Conservation (phyloP, 1,284 basidiomycete species). For the Boletus smithii region DNA sequence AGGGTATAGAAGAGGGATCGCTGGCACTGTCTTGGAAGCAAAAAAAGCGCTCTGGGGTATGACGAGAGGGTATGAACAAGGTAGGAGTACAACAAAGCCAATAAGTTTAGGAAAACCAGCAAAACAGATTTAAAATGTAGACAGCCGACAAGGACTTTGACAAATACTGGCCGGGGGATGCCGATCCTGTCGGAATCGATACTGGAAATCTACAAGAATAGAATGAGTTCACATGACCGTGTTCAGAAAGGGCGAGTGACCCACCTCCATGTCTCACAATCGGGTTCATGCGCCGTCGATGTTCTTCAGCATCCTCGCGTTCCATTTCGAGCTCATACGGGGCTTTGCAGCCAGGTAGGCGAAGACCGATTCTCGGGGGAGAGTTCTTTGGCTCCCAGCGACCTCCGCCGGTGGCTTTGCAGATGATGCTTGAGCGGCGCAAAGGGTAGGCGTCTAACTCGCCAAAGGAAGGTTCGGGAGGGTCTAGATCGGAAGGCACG, state of each 20-base stretch:
- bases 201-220: slow-evolving; percentile 50
- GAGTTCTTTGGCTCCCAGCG: slow-evolving; percentile 67
- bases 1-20: slow-evolving; percentile 20
- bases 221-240: slow-evolving; percentile 9
- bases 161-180: slow-evolving; percentile 37
- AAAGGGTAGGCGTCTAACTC: slow-evolving; percentile 70
- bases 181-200: slow-evolving; percentile 50
- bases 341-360: slow-evolving; percentile 60
- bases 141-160: slow-evolving; percentile 40
- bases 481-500: slow-evolving; percentile 28
- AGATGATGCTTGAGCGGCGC: slow-evolving; percentile 56
- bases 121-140: slow-evolving; percentile 47
- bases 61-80: slow-evolving; percentile 26
- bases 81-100: slow-evolving; percentile 30
- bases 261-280: slow-evolving; percentile 59
- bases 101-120: slow-evolving; percentile 19
- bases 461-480: slow-evolving; percentile 46
- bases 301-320: slow-evolving; percentile 52
- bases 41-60: no score
- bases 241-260: slow-evolving; percentile 14
- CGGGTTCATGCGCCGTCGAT: slow-evolving; percentile 49
- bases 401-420: slow-evolving; percentile 72
- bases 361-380: slow-evolving; percentile 45
- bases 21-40: no score
- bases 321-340: slow-evolving; percentile 66